Conservation (phyloP, 192 early-diverging fungal genomes). For the Borealophlyctis nickersoniae region DNA sequence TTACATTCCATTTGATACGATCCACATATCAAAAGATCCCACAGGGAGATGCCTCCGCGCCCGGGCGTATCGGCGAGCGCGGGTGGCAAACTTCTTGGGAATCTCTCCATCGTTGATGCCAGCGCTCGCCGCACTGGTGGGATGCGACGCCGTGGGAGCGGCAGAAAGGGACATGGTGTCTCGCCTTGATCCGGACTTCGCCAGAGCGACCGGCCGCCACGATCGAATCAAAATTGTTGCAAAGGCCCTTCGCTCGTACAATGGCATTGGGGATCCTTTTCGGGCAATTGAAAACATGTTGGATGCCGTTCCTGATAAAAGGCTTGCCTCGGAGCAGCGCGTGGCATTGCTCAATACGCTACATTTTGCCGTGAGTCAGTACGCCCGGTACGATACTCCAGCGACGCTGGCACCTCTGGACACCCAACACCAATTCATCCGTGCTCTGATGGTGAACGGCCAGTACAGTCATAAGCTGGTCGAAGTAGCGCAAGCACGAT, state of each 20-base stretch:
- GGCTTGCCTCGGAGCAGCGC: neutral
- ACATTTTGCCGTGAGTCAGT: conserved; percentile 9
- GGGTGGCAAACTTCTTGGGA: conserved; percentile 5
- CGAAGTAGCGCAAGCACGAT: conserved; percentile 11
- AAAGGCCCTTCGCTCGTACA: neutral
- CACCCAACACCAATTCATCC: neutral
- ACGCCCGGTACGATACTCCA: neutral
- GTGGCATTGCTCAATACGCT: neutral
- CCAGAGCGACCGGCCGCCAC: neutral
- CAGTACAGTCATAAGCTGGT: conserved; percentile 6
- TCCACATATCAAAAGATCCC: neutral
- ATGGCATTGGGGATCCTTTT: neutral
- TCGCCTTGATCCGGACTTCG: neutral
- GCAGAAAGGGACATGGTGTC: neutral
- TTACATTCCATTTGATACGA: conserved; percentile 18
- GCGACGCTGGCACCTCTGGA: neutral
- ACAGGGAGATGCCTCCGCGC: neutral
- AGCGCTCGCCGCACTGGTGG: conserved; percentile 17
- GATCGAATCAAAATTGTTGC: neutral
- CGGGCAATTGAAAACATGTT: neutral
- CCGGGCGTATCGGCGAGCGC: neutral
- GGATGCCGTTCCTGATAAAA: neutral
- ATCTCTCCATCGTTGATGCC: conserved; percentile 13
- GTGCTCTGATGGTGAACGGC: neutral
- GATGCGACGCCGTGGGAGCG: conserved; percentile 16